Evolutionary conservation across 768 basidiomycete species (phyloP), one percentile per base, ranked within the genome.

Genomic region (Gymnopilus junonius): DNA sequence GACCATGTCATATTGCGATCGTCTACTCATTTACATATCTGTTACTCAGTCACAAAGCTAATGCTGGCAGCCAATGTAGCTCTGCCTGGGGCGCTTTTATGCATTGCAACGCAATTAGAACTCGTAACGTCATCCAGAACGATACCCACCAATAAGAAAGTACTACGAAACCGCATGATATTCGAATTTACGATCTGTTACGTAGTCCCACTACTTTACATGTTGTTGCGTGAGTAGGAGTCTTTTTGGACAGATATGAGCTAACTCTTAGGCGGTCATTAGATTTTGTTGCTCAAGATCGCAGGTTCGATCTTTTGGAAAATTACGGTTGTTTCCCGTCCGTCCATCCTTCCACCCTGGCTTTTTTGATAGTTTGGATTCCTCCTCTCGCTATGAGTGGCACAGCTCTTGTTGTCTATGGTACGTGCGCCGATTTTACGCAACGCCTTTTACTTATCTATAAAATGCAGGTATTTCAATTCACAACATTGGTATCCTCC

Each of bases 271-370:
- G 12, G 4, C 21, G 8, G 1, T 25, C 23, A 25, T 23, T 60
- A 91, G 89, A 87, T 68, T 76, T 79, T 58, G 69, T 89, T 53
- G 80, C 82, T 27, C 87, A 89, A 69, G 84, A 85, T 59, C 83
- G 85, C 71, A 82, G 89, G 58, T 91, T 86, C 76, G 82, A 87
- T 69, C 81, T 91, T 61, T 73, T 81, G 21, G 77, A 84, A 71
- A 82, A 86, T 59, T 74, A 84, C 46, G 89, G 89, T 0, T 90
- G 88, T 67, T 71, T 73, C 15, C 81, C 82, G 10, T 78, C 82
- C 2, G 77, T 81, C 25, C 81, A 84, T 51, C 76, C 77, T 37
- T 82, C 84, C 2, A 69, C 74, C 1, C 69, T 80, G 10, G 78
- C 80, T 0, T 69, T 85, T 55, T 65, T 79, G 20, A 63, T 86